Evolutionary conservation across 2,329 filamentous ascomycete genomes (phyloP).

Genomic region (Pestalotiopsis sp.): DNA sequence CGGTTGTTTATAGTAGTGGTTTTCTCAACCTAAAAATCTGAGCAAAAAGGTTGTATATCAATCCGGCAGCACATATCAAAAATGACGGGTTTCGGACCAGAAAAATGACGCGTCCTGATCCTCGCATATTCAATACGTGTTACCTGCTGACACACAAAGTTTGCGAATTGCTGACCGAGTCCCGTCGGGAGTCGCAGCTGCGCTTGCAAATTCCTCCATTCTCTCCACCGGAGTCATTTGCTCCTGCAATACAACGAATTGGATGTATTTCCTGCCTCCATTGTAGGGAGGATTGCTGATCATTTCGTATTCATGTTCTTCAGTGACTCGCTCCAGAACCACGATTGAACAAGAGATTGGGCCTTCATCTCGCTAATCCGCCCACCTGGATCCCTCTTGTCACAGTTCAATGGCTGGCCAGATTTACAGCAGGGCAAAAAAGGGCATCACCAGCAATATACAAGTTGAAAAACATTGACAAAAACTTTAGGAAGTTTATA

Average conservation of each 20-base stretch:
- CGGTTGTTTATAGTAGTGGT: not conserved
- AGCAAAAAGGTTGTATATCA: not conserved
- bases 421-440: too few species aligned
- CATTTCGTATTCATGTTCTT: too few species aligned
- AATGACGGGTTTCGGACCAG: not conserved
- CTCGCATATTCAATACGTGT: not conserved
- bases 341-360: too few species aligned
- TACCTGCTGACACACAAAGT: not conserved
- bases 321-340: too few species aligned
- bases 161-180: not conserved
- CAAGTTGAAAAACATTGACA: too few species aligned
- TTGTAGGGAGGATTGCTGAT: too few species aligned
- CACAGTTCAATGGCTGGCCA: too few species aligned
- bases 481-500: too few species aligned
- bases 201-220: not conserved
- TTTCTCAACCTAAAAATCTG: not conserved
- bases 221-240: not conserved
- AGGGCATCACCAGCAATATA: too few species aligned
- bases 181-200: not conserved
- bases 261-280: not conserved
- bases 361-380: too few species aligned
- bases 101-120: not conserved
- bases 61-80: not conserved
- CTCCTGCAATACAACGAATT: not conserved
- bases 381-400: too few species aligned